A percentile compares a stretch with the other conserved stretches of the same genome.
Evolutionary conservation across 129 eudicot genomes (phyloP).

Genomic region (Tagetes patula): DNA sequence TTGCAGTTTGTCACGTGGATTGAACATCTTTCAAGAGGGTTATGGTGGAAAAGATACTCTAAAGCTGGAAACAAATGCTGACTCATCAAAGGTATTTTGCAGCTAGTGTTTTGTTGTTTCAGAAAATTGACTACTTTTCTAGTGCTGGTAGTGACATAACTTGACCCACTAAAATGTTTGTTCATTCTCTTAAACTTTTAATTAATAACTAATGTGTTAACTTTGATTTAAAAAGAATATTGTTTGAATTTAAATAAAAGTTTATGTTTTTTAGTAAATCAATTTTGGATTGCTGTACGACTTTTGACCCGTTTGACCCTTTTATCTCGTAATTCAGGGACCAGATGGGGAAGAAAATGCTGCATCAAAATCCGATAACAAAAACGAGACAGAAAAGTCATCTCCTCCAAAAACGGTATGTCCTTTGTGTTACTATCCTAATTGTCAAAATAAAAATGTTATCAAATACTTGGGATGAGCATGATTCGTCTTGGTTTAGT

Average conservation of each 20-base stretch:
- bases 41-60: slow-evolving; percentile 60
- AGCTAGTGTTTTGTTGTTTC: background rate
- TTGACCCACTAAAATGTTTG: background rate
- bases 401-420: slow-evolving; percentile 54
- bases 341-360: slow-evolving; percentile 52
- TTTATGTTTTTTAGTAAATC: background rate
- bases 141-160: background rate
- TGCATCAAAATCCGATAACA: slow-evolving; percentile 48
- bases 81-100: slow-evolving; percentile 65
- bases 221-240: background rate
- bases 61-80: slow-evolving; percentile 74
- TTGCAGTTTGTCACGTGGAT: slow-evolving; percentile 86
- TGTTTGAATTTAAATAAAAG: background rate
- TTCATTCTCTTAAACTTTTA: background rate
- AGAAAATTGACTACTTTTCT: slow-evolving; percentile 32
- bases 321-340: slow-evolving; percentile 39
- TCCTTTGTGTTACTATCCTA: slow-evolving; percentile 10
- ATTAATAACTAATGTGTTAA: background rate
- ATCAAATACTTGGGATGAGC: too few relatives aligned
- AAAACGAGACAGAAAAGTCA: slow-evolving; percentile 63
- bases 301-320: background rate
- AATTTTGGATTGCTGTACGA: background rate
- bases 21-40: slow-evolving; percentile 85
- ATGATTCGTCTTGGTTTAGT: too few relatives aligned
- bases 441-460: too few relatives aligned